Percentiles rank a stretch among this genome's conserved stretches.
These are phyloP conservation scores for Trichophyton schoenleinii DNA, from an alignment of 2,329 filamentous ascomycete genomes.

Conservation along the genomic window DNA sequence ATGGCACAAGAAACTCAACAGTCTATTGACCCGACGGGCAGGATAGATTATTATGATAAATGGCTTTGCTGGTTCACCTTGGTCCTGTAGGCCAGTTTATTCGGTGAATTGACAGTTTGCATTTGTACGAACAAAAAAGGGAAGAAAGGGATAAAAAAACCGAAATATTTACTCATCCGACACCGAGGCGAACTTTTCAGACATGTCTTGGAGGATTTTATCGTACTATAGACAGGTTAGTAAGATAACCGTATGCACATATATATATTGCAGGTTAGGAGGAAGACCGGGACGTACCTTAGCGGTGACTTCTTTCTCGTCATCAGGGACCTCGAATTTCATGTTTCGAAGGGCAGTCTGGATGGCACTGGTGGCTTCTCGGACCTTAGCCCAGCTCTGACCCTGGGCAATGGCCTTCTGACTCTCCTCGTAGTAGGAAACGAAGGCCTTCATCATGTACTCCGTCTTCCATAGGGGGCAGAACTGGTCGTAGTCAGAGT, in stretches of 20 bases:
- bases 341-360: conserved; percentile 75
- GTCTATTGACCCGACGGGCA: conserved; percentile 1
- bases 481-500: conserved; percentile 98
- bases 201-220: conserved; percentile 78
- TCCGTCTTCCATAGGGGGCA: conserved; percentile 99
- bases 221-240: conserved; percentile 59
- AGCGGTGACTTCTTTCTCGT: conserved; percentile 68
- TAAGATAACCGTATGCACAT: background rate
- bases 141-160: background rate
- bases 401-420: conserved; percentile 91
- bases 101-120: background rate
- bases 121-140: background rate
- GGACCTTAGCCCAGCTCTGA: conserved; percentile 81
- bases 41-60: conserved; percentile 3
- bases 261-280: conserved; percentile 4
- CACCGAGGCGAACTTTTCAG: conserved; percentile 93
- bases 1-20: background rate
- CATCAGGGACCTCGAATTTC: conserved; percentile 89
- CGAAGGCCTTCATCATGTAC: conserved; percentile 99
- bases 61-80: background rate
- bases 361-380: conserved; percentile 77
- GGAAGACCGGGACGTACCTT: conserved; percentile 48
- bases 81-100: conserved; percentile 3
- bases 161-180: conserved; percentile 63
- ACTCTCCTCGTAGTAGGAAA: conserved; percentile 93